Base-by-base conservation (phyloP, 2,329 filamentous ascomycete genomes). In the Xylariaceae sp. region DNA sequence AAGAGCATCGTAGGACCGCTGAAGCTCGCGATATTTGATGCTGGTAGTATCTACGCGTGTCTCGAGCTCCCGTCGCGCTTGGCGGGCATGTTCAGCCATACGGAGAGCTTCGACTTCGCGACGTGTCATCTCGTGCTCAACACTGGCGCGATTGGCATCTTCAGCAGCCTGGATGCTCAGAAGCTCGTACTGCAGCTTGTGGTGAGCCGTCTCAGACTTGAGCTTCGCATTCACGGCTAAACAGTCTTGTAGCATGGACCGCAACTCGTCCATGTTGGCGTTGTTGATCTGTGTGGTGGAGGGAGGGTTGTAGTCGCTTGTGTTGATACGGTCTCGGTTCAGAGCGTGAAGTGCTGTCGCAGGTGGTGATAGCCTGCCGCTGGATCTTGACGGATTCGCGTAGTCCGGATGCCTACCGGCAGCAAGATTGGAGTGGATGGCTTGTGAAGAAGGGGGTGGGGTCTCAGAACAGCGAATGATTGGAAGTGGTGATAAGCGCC, bases 91-190 rank as follows among this genome's bases (percentile, higher is more conserved):
- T 70, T 94, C 89, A 11, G 86, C 86, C 62, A 82, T 81, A 61
- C 92, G 88, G 34, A 97, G 78, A 10, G 92, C 89, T 62, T 96
- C 89, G 17, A 96, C 88, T 74, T 97, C 92, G 18, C 89, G 83
- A 63, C 90, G 85, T n/a, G 88, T 88, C 84, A 97, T 92, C 65
- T 94, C 89, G 68, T 96, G 89, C 74, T 97, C 93, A 4, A 97
- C 92, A 42, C 87, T 88, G 66, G 93, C 91, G 30, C 92, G 86
- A 74, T 95, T 92, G 8, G 90, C 84, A 35, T 92, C 88, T 67
- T 96, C 91, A 53, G 88, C 86, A 57, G 89, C 92, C 70, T 96
- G 90, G 65, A 97, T 86, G 55, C 84, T 86, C 34, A 96, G 82
- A 70, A 97, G 82, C 67, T 88, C 92, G 71, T 92, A 89, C 73